Evolutionary conservation across 1,284 basidiomycete species (phyloP).

Genomic region (Marasmius tenuissimus): DNA sequence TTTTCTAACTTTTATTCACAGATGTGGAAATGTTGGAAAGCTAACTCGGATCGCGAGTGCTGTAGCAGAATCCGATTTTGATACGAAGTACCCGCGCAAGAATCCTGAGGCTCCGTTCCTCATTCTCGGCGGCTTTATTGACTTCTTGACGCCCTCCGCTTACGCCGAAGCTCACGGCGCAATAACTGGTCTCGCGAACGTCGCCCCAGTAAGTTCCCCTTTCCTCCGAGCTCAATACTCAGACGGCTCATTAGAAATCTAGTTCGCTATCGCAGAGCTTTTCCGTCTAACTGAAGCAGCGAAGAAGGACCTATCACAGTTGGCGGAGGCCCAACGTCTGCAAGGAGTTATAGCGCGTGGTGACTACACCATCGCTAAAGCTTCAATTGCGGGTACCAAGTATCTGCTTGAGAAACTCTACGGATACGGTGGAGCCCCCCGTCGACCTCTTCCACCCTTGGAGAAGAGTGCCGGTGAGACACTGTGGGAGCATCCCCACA

Average conservation of each 20-base stretch:
- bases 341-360: constrained; percentile 81
- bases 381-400: constrained; percentile 84
- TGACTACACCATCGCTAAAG: constrained; percentile 78
- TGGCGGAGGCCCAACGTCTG: constrained; percentile 71
- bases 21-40: constrained; percentile 90
- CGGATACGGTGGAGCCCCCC: constrained; percentile 76
- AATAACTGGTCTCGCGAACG: constrained; percentile 80
- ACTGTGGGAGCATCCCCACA: constrained; percentile 72
- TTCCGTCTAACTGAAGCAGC: constrained; percentile 62
- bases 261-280: constrained; percentile 63
- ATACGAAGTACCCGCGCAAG: constrained; percentile 61
- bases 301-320: constrained; percentile 50
- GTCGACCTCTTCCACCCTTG: constrained; percentile 73
- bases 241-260: constrained; percentile 11
- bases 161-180: constrained; percentile 74
- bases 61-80: constrained; percentile 62
- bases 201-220: constrained; percentile 58
- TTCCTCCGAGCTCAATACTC: constrained; percentile 4
- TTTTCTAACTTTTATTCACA: constrained; percentile 26
- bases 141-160: constrained; percentile 75
- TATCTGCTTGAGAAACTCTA: constrained; percentile 70
- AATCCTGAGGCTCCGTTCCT: constrained; percentile 67
- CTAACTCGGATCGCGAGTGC: constrained; percentile 78
- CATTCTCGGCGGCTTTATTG: constrained; percentile 76
- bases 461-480: constrained; percentile 50